A percentile compares a stretch with the other conserved stretches of the same genome.
Evolutionary conservation across 2,329 filamentous ascomycete species (phyloP).

Genomic region (Colletotrichum liaoningense): DNA sequence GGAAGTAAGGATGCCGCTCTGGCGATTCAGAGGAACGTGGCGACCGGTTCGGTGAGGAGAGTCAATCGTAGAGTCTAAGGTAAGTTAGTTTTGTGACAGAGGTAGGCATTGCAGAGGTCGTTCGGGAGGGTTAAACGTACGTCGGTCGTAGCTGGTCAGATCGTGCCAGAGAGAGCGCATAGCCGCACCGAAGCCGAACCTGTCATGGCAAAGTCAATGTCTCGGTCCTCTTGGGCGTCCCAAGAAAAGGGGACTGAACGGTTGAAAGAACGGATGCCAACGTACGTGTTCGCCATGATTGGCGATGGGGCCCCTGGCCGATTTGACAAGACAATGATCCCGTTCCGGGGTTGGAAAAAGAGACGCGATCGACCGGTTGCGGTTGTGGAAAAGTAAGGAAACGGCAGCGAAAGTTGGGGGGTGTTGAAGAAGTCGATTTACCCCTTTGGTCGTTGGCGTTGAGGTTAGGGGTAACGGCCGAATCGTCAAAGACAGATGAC

Average conservation of each 20-base stretch:
- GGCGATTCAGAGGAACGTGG: conserved; percentile 88
- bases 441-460: conserved; percentile 34
- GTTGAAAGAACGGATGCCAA: conserved; percentile 6
- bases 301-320: conserved; percentile 29
- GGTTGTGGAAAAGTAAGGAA: conserved; percentile 19
- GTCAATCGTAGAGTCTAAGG: conserved; percentile 88
- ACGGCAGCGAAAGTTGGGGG: conserved; percentile 1
- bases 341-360: conserved; percentile 15
- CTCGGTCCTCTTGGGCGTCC: conserved; percentile 27
- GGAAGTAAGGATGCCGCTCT: conserved; percentile 85
- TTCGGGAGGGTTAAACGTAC: conserved; percentile 53
- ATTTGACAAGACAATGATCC: conserved; percentile 28
- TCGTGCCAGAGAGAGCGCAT: conserved; percentile 96
- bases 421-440: conserved; percentile 24
- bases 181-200: conserved; percentile 76
- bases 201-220: conserved; percentile 45
- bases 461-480: conserved; percentile 34
- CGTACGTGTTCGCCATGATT: conserved; percentile 38
- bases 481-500: conserved; percentile 28
- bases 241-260: conserved; percentile 19
- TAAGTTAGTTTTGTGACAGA: conserved; percentile 38
- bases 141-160: conserved; percentile 79
- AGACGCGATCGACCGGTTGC: conserved; percentile 31
- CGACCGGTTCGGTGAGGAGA: conserved; percentile 92
- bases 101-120: conserved; percentile 1